phyloP scores from a whole-genome alignment of 768 basidiomycete species.

The Amanita polypyramis region DNA sequence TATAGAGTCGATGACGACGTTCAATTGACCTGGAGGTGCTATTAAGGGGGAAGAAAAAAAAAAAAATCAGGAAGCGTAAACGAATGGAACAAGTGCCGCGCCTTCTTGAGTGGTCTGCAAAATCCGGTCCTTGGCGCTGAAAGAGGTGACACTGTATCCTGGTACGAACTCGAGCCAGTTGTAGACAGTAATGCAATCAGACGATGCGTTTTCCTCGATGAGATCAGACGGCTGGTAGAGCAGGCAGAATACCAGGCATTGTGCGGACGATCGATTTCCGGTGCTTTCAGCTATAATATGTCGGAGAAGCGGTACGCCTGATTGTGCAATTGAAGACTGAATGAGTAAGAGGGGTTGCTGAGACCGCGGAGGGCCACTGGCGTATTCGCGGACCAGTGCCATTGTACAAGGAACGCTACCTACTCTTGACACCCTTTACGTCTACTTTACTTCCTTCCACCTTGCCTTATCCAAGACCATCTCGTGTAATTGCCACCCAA shows the following conservation, averaged over 20 bases:
- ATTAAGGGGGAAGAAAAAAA: neutral
- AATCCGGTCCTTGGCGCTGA: constrained; percentile 26
- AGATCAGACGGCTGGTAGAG: constrained; percentile 43
- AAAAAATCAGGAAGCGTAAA: neutral
- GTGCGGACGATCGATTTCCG: constrained; percentile 13
- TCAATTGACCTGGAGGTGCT: constrained; percentile 18
- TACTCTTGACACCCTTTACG: neutral
- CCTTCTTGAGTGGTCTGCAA: constrained; percentile 31
- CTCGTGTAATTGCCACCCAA: constrained; percentile 36
- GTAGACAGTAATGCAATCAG: constrained; percentile 28
- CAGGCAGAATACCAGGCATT: constrained; percentile 43
- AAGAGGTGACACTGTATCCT: constrained; percentile 32
- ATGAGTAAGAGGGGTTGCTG: constrained; percentile 38
- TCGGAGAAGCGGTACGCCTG: constrained; percentile 44
- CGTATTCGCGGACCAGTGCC: constrained; percentile 1
- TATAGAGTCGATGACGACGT: constrained; percentile 62
- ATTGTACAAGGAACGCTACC: neutral
- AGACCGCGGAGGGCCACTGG: constrained; percentile 1
- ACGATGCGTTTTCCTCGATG: constrained; percentile 12
- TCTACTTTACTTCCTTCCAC: constrained; percentile 28
- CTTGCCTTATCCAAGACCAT: constrained; percentile 32
- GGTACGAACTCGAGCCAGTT: constrained; percentile 44
- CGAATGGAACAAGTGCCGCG: constrained; percentile 11
- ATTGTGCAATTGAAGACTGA: constrained; percentile 52
- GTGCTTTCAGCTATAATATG: constrained; percentile 25